A percentile compares a stretch with the other conserved stretches of the same genome.
phyloP scores from a whole-genome alignment of 495 filamentous ascomycete species.

The Rhypophila decipiens region DNA sequence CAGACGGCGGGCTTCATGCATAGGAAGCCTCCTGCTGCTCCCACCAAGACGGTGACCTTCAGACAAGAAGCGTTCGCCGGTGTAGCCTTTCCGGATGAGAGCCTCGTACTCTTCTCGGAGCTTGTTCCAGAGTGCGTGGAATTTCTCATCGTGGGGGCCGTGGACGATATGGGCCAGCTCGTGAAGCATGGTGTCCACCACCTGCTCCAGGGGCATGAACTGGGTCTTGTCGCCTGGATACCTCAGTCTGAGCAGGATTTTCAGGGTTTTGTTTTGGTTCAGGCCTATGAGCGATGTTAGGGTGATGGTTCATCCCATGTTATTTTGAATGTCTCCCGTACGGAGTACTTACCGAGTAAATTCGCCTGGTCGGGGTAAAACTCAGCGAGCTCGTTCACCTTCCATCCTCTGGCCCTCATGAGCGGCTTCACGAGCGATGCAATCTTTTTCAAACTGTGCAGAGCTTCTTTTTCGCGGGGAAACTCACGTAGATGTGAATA shows the following conservation, averaged over 20 bases:
- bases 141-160: constrained; percentile 75
- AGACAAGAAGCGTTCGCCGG: constrained; percentile 82
- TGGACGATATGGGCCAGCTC: constrained; percentile 87
- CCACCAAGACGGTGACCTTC: constrained; percentile 65
- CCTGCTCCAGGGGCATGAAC: constrained; percentile 74
- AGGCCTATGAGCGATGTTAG: constrained; percentile 43
- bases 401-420: constrained; percentile 82
- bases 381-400: constrained; percentile 71
- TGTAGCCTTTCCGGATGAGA: constrained; percentile 74
- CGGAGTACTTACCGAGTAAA: constrained; percentile 63
- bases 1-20: constrained; percentile 68
- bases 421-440: constrained; percentile 92
- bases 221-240: constrained; percentile 66
- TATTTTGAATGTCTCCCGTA: too few relatives aligned
- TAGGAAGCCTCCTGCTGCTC: constrained; percentile 41
- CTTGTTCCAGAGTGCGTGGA: constrained; percentile 81
- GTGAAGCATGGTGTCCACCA: constrained; percentile 91
- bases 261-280: constrained; percentile 68
- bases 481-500: constrained; percentile 74
- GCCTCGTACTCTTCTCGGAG: constrained; percentile 78
- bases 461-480: constrained; percentile 69
- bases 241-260: constrained; percentile 79
- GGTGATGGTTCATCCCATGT: not conserved
- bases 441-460: constrained; percentile 72
- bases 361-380: constrained; percentile 73